These are phyloP conservation scores for Tylopilus sp. DNA, from an alignment of 1,284 basidiomycete genomes.

Conservation along the genomic window DNA sequence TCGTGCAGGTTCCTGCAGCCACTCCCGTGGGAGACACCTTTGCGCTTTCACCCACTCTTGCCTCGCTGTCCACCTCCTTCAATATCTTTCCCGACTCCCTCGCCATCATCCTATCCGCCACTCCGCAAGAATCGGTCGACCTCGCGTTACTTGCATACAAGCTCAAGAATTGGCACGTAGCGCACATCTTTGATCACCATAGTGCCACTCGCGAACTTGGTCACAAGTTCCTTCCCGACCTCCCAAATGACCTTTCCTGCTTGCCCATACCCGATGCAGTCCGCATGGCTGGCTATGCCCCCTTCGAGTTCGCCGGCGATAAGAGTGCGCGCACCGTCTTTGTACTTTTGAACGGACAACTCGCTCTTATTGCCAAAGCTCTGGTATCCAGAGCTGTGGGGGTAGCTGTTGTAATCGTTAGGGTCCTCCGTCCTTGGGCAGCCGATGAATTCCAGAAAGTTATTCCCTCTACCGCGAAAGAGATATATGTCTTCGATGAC, in stretches of 20 bases:
- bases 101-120: constrained; percentile 77
- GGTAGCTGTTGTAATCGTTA: constrained; percentile 64
- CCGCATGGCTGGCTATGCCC: constrained; percentile 51
- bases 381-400: constrained; percentile 44
- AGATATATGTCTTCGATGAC: constrained; percentile 71
- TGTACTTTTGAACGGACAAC: constrained; percentile 66
- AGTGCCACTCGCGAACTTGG: constrained; percentile 68
- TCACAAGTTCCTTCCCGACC: constrained; percentile 39
- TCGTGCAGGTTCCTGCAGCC: constrained; percentile 75
- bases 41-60: constrained; percentile 67
- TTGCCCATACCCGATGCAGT: constrained; percentile 46
- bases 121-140: constrained; percentile 74
- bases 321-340: constrained; percentile 53
- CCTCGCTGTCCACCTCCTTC: constrained; percentile 60
- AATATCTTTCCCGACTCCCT: constrained; percentile 64
- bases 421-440: constrained; percentile 76
- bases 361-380: constrained; percentile 56
- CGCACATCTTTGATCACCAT: constrained; percentile 79
- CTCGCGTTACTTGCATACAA: constrained; percentile 67
- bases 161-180: constrained; percentile 58
- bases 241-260: constrained; percentile 31
- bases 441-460: constrained; percentile 53
- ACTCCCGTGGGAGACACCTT: constrained; percentile 64
- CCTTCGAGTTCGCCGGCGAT: constrained; percentile 70
- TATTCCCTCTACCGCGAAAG: constrained; percentile 55